Base-by-base conservation (phyloP, 495 filamentous ascomycete genomes). In the Chaetomium fimeti region DNA sequence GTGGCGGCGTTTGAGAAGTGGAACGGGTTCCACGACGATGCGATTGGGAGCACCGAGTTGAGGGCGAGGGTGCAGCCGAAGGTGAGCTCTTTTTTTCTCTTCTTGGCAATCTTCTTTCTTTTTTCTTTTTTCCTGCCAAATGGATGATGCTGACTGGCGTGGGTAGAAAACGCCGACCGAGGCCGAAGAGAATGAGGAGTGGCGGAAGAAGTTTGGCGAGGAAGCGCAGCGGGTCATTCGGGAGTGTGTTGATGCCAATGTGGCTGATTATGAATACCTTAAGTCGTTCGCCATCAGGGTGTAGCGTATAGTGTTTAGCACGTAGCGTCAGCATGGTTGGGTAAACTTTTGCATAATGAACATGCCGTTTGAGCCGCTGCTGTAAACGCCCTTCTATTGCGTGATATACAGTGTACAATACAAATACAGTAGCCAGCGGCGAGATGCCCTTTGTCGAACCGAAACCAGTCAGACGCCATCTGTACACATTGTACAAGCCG, bases 1-100 rank as follows among this genome's bases (percentile, higher is more conserved):
- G 79, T 78, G 59, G 82, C 83, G 60, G 83, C 83, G 22, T 98
- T 98, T 78, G 90, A 91, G 78, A 98, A 98, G 78, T 98, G 94
- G 94, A 87, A 85, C 61, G 94, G 93, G 0, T 98, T 97, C 74
- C 94, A 98, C 71, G 89, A 98, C 57, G 93, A 97, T 80, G 94
- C 91, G 20, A 89, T 98, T 65, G 78, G 88, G 57, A 93, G 89
- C 65, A 88, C 80, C 56, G 85, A 84, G 48, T 75, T 98, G 67
- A 88, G 85, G 68, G 83, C 91, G 18, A 78, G 92, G 72, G 72
- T 70, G 28, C 61, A 73, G 45, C 75, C 70, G 47, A 84, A 90
- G 70, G 92, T 96, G 84, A 82, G 91, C 83, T 47, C 15, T 29
- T 38, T 27, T 43, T n/a, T 45, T 42, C n/a, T 36, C 15, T 40